Evolutionary conservation across 1,284 basidiomycete species (phyloP).

Genomic region (Boletus sp.): DNA sequence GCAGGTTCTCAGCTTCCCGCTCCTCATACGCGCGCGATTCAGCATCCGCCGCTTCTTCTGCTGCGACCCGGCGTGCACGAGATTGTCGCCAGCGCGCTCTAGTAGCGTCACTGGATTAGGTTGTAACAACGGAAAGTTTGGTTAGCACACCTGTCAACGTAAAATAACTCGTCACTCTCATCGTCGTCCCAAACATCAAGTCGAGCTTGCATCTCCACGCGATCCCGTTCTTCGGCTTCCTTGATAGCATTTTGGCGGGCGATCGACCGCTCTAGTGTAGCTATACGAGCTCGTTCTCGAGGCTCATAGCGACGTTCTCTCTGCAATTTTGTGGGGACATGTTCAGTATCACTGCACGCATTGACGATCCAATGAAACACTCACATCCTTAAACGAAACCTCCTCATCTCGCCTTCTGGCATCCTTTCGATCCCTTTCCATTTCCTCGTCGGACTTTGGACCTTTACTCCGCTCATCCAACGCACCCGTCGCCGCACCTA

Average conservation of each 20-base stretch:
- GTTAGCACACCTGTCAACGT: conserved; percentile 71
- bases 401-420: conserved; percentile 77
- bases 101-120: neutral
- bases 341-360: conserved; percentile 3
- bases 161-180: conserved; percentile 85
- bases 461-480: conserved; percentile 44
- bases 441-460: conserved; percentile 81
- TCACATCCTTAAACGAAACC: conserved; percentile 81
- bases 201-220: conserved; percentile 69
- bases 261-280: conserved; percentile 74
- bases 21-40: conserved; percentile 82
- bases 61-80: conserved; percentile 64
- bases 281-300: conserved; percentile 76
- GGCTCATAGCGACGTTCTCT: conserved; percentile 60
- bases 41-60: conserved; percentile 82
- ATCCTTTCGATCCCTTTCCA: conserved; percentile 79
- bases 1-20: conserved; percentile 80
- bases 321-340: conserved; percentile 41
- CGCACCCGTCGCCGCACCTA: conserved; percentile 33
- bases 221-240: conserved; percentile 77
- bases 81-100: conserved; percentile 77
- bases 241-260: conserved; percentile 69
- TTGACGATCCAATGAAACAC: conserved; percentile 37
- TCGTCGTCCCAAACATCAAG: conserved; percentile 90
- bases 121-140: neutral